These are phyloP conservation scores for Conringia planisiliqua DNA, from an alignment of 345 rosid species.

Conservation along the genomic window DNA sequence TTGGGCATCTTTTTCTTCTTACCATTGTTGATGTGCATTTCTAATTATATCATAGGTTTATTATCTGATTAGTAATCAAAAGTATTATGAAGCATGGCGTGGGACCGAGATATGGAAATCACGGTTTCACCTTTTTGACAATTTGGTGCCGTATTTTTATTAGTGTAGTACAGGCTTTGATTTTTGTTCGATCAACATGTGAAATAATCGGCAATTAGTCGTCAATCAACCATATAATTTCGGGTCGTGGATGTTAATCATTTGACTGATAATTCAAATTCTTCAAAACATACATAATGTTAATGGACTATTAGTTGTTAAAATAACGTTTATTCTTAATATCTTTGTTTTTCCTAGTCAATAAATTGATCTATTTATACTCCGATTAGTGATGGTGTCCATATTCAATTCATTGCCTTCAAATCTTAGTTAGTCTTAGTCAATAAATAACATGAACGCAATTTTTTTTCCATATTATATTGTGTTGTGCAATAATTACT, in stretches of 20 bases:
- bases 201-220: conserved; percentile 17
- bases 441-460: conserved; percentile 1
- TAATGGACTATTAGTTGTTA: not conserved
- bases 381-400: not conserved
- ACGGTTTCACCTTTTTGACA: conserved; percentile 29
- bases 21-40: not conserved
- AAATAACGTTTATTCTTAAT: not conserved
- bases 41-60: not conserved
- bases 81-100: conserved; percentile 23
- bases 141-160: conserved; percentile 22
- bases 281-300: not conserved
- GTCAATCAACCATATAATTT: conserved; percentile 2
- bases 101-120: conserved; percentile 30
- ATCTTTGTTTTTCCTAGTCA: not conserved
- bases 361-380: not conserved
- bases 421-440: not conserved
- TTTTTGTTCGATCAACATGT: conserved; percentile 4
- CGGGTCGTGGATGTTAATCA: not conserved
- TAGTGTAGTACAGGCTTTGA: conserved; percentile 1
- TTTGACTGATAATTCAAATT: not conserved
- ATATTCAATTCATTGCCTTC: not conserved
- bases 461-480: not conserved
- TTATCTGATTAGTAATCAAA: conserved; percentile 6
- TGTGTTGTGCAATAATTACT: not conserved
- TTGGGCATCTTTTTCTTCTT: not conserved